Evolutionary conservation across 768 basidiomycete species (phyloP).

Genomic region (Galerina marginata): DNA sequence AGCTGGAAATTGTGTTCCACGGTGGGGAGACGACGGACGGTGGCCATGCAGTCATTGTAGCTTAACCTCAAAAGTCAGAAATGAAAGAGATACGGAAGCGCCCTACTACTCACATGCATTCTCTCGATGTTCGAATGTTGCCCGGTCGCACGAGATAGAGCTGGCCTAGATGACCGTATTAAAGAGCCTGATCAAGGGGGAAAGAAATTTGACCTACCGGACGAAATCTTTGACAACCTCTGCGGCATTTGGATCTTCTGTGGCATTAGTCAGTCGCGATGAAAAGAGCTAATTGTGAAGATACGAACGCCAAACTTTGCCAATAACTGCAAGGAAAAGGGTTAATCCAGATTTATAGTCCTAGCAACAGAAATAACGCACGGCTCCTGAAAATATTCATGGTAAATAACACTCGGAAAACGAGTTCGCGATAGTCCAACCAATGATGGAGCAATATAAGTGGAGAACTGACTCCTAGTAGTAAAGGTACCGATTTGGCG

Average conservation of each 20-base stretch:
- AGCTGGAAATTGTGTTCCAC: conserved; percentile 86
- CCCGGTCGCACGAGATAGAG: conserved; percentile 91
- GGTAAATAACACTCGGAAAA: conserved; percentile 24
- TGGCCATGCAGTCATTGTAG: conserved; percentile 94
- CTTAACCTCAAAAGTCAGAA: conserved; percentile 44
- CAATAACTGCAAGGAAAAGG: conserved; percentile 61
- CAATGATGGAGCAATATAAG: conserved; percentile 16
- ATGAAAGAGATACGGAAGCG: too few relatives aligned
- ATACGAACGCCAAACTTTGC: conserved; percentile 93
- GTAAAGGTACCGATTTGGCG: conserved; percentile 15
- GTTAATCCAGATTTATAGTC: neutral
- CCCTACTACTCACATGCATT: conserved; percentile 86
- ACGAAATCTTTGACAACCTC: conserved; percentile 96
- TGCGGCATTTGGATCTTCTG: conserved; percentile 92
- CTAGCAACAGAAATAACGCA: conserved; percentile 42
- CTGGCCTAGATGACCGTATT: conserved; percentile 51
- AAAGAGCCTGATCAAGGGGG: neutral
- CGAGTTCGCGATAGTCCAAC: conserved; percentile 10
- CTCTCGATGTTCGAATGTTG: conserved; percentile 87
- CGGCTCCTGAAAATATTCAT: conserved; percentile 90
- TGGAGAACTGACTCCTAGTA: neutral
- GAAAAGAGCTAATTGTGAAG: conserved; percentile 13
- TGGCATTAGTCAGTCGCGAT: conserved; percentile 20
- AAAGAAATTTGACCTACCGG: conserved; percentile 43
- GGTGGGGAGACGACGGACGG: conserved; percentile 83